Conservation (phyloP, 2,329 filamentous ascomycete species). For the Paecilomyces dactylethromorphus region DNA sequence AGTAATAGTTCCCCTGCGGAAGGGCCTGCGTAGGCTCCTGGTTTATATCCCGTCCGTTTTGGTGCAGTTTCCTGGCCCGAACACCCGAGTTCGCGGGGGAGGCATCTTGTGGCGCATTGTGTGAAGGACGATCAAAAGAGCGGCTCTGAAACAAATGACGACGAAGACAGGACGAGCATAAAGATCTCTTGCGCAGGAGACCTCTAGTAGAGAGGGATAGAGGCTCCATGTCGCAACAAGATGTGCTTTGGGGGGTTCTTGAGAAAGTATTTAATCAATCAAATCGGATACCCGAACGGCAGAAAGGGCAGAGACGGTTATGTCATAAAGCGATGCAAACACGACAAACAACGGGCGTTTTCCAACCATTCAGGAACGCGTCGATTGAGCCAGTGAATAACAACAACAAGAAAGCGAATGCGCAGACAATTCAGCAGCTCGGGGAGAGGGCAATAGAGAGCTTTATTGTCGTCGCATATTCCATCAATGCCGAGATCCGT, state of each 20-base stretch:
- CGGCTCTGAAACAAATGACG: background rate
- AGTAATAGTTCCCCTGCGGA: conserved; percentile 39
- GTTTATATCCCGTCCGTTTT: background rate
- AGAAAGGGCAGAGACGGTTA: background rate
- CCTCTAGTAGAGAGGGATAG: conserved; percentile 12
- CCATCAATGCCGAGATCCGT: background rate
- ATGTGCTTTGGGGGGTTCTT: background rate
- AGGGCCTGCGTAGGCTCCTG: conserved; percentile 25
- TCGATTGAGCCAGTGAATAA: background rate
- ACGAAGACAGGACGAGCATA: background rate
- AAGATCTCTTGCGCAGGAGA: conserved; percentile 9
- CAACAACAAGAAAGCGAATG: no score
- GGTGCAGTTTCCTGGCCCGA: background rate
- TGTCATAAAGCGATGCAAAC: background rate
- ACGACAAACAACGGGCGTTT: background rate
- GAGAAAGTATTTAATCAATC: background rate
- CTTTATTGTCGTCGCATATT: background rate
- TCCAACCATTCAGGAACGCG: background rate
- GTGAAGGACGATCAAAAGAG: background rate
- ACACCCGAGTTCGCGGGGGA: background rate
- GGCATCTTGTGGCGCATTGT: background rate
- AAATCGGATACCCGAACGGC: background rate
- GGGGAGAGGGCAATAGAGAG: no score
- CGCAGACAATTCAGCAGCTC: no score
- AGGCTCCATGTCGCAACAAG: conserved; percentile 19